Evolutionary conservation across 2,329 filamentous ascomycete genomes (phyloP).

Genomic region (Exserohilum rostratum): DNA sequence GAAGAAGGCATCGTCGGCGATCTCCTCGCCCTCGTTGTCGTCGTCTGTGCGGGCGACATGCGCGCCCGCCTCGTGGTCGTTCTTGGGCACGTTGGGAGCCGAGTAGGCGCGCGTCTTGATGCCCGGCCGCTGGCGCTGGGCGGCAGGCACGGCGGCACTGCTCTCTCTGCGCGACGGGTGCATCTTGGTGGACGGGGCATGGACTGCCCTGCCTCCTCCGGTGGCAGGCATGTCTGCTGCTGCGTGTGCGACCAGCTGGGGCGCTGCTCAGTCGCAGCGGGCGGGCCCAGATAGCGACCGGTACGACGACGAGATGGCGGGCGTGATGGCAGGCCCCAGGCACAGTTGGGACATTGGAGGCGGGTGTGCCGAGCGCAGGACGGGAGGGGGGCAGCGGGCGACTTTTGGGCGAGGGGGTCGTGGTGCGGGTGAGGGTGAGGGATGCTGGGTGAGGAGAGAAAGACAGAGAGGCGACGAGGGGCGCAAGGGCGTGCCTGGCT

Average conservation of each 20-base stretch:
- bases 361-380: conserved; percentile 2
- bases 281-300: conserved; percentile 15
- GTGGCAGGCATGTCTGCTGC: conserved; percentile 22
- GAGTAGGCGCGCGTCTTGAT: conserved; percentile 48
- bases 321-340: conserved; percentile 29
- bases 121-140: conserved; percentile 31
- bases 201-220: conserved; percentile 21
- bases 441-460: neutral
- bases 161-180: conserved; percentile 28
- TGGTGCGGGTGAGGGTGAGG: neutral
- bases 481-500: neutral
- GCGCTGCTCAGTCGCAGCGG: conserved; percentile 12
- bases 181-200: conserved; percentile 24
- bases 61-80: conserved; percentile 25
- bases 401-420: no score
- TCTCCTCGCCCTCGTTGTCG: conserved; percentile 58
- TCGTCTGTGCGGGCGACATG: conserved; percentile 58
- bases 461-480: neutral
- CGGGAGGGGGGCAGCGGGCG: neutral
- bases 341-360: conserved; percentile 27
- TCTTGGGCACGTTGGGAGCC: conserved; percentile 42
- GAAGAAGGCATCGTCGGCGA: conserved; percentile 50
- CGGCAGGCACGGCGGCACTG: conserved; percentile 15
- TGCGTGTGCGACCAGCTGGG: neutral
- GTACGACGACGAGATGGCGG: conserved; percentile 32